Base-by-base conservation (phyloP, 2,329 filamentous ascomycete genomes). In the Colletotrichum sp. region DNA sequence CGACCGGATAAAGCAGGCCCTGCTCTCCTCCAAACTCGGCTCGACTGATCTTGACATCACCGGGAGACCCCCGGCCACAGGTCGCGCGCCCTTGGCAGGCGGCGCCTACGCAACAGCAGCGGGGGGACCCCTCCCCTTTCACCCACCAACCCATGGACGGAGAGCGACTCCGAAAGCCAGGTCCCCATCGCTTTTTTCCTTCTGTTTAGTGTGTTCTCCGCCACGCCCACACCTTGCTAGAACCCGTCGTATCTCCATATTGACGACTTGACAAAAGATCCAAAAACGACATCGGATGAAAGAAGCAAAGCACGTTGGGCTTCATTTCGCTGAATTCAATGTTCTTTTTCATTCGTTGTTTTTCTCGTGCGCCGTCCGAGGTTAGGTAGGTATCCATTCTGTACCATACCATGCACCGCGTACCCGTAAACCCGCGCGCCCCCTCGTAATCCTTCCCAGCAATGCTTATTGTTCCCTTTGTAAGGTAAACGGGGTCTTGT, bases 401-500 rank as follows among this genome's bases (percentile, higher is more conserved):
- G 55, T 24, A 21, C 43, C 10, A 48, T 48, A 21, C 43, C 18
- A 21, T 48, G 43, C 43, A 48, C 55, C 55, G 55, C 16, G 21
- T 57, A 57, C 52, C 52, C 52, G 52, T 57, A 57, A 57, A 57
- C 26, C 60, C 72, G 61, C 28, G 18, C n/a, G 36, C 39, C 21
- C 43, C 26, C 63, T 73, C 73, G 73, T 75, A 75, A 73, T 57
- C 64, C 64, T 59, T 64, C 64, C 64, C 73, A 68, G 26, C 39
- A 59, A 75, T 68, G 73, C 73, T 75, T 74, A 71, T 71, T 74
- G 72, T 71, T 74, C 72, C 71, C 71, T 73, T 64, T 69, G 65
- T 73, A 36, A 60, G 18, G 28, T 28, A 30, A 30, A 60, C 16
- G 28, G n/a, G 24, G 26, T 36, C 39, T 34, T 24, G 21, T 59